Percentiles rank a stretch among this genome's conserved stretches.
Conservation (phyloP, 257 asterid genomes). For the Scutellaria galericulata region DNA sequence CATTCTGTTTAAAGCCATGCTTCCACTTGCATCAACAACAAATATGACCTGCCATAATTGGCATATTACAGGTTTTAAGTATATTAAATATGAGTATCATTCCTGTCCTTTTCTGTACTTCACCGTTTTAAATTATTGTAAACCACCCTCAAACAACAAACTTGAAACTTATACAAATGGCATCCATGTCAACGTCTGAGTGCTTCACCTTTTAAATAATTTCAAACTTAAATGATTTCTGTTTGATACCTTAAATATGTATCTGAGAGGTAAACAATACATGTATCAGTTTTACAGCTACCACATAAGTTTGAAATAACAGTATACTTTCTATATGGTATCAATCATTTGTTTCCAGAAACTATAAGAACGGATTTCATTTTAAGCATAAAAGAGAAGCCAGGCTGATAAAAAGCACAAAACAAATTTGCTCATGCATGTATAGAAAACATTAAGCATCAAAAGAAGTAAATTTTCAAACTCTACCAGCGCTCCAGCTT, state of each 20-base stretch:
- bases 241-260: background rate
- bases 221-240: background rate
- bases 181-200: background rate
- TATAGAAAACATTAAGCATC: constrained; percentile 24
- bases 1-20: constrained; percentile 99
- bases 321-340: background rate
- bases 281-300: constrained; percentile 6
- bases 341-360: constrained; percentile 7
- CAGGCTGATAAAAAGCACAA: constrained; percentile 18
- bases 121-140: background rate
- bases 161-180: constrained; percentile 8
- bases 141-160: background rate
- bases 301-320: constrained; percentile 4
- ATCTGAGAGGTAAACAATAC: background rate
- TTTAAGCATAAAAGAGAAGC: constrained; percentile 29
- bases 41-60: constrained; percentile 73
- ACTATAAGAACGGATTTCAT: background rate
- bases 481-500: constrained; percentile 99
- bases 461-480: constrained; percentile 18
- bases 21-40: constrained; percentile 98
- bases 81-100: background rate
- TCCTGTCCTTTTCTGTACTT: background rate
- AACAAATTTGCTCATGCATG: background rate
- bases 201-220: background rate
- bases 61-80: background rate